Conservation (phyloP, 148 eudicot genomes). For the Polygonum maritimum region DNA sequence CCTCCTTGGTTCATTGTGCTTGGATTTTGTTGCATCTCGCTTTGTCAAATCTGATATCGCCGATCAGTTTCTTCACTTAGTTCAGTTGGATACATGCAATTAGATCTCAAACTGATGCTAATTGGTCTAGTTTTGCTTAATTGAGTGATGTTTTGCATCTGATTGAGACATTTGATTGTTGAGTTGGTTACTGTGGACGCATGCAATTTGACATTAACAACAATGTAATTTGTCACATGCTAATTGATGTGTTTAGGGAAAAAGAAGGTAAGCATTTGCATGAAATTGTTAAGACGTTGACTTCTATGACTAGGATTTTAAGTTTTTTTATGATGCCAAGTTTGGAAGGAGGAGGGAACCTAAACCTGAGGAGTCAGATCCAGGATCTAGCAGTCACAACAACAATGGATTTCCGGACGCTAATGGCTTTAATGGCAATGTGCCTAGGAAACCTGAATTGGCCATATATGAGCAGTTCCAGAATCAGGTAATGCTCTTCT, state of each 20-base stretch:
- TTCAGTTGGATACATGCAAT: slow-evolving; percentile 9
- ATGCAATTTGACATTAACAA: not conserved
- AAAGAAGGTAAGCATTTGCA: not conserved
- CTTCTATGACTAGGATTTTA: slow-evolving; percentile 58
- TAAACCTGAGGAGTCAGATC: slow-evolving; percentile 23
- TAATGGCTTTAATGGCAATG: slow-evolving; percentile 35
- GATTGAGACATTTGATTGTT: not conserved
- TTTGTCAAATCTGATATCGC: not conserved
- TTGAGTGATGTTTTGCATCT: not conserved
- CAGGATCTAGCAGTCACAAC: slow-evolving; percentile 21
- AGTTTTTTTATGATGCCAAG: slow-evolving; percentile 89
- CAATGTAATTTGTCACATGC: not conserved
- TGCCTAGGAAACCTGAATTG: slow-evolving; percentile 49
- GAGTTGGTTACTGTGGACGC: not conserved
- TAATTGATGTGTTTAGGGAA: not conserved
- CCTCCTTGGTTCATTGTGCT: too few species aligned
- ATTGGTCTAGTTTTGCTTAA: not conserved
- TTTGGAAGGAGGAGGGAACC: slow-evolving; percentile 84
- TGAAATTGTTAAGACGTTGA: slow-evolving; percentile 20
- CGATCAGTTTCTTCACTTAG: not conserved
- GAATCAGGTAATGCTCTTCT: slow-evolving; percentile 42
- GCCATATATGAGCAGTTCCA: slow-evolving; percentile 79
- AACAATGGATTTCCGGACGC: slow-evolving; percentile 18
- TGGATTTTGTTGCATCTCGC: not conserved
- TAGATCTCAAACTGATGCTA: not conserved